Evolutionary conservation across 164 flowering plant species (phyloP).

Genomic region (Vitis vinifera): ASM3070453v1 NC_081823.1:22803001-22803500

Average conservation of each 20-base stretch:
- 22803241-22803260: conserved; percentile 47
- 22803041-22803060: conserved; percentile 65
- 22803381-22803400: not conserved
- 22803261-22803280: conserved; percentile 24
- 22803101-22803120: conserved; percentile 52
- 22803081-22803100: conserved; percentile 64
- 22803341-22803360: not conserved
- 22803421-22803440: not conserved
- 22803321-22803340: conserved; percentile 11
- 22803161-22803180: conserved; percentile 35
- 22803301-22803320: conserved; percentile 78
- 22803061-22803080: conserved; percentile 77
- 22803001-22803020: conserved; percentile 36
- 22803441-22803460: not conserved
- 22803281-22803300: conserved; percentile 30
- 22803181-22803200: conserved; percentile 27
- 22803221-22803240: conserved; percentile 84
- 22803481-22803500: not conserved
- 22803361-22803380: not conserved
- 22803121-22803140: conserved; percentile 45
- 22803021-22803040: conserved; percentile 60
- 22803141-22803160: conserved; percentile 11
- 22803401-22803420: conserved; percentile 4
- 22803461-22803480: not conserved
- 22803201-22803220: conserved; percentile 61